Evolutionary conservation across 1,284 basidiomycete species (phyloP).

Genomic region (Singerocomus inundabilis): DNA sequence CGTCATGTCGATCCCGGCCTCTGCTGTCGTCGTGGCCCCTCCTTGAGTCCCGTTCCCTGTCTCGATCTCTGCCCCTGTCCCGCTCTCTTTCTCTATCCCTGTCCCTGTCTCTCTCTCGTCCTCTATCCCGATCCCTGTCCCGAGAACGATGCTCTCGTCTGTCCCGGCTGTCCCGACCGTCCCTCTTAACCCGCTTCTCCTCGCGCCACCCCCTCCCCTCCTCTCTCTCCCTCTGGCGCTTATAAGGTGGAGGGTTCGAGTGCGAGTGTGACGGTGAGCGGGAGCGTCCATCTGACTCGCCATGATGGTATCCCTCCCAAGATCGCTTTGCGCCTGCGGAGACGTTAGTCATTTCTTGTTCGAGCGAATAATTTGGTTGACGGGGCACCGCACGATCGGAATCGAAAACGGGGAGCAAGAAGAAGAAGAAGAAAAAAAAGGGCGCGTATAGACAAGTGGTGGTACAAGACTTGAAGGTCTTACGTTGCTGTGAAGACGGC

Average conservation of each 20-base stretch:
- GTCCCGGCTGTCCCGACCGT: constrained; percentile 34
- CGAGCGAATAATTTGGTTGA: constrained; percentile 55
- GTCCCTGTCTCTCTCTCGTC: constrained; percentile 12
- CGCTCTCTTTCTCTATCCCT: constrained; percentile 4
- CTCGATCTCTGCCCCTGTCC: constrained; percentile 9
- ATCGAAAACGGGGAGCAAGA: constrained; percentile 13
- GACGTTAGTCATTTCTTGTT: constrained; percentile 71
- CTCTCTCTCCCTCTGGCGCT: constrained; percentile 52
- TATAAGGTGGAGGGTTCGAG: constrained; percentile 32
- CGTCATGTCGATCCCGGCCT: constrained; percentile 39
- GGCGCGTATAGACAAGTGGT: neutral
- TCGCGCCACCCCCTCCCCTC: constrained; percentile 54
- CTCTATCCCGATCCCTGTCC: constrained; percentile 21
- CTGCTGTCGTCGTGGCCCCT: constrained; percentile 40
- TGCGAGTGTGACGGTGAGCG: constrained; percentile 18
- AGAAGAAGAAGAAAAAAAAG: neutral
- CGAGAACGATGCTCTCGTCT: constrained; percentile 35
- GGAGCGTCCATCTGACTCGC: constrained; percentile 37
- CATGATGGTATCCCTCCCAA: constrained; percentile 58
- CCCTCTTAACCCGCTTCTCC: constrained; percentile 36
- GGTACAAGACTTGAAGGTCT: neutral
- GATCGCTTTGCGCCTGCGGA: constrained; percentile 80
- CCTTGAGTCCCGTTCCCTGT: constrained; percentile 26
- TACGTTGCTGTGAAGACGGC: neutral
- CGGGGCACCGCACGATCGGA: constrained; percentile 77